A percentile compares a stretch with the other conserved stretches of the same genome.
Evolutionary conservation across 2,329 filamentous ascomycete species (phyloP).

Genomic region (Xylaria digitata): DNA sequence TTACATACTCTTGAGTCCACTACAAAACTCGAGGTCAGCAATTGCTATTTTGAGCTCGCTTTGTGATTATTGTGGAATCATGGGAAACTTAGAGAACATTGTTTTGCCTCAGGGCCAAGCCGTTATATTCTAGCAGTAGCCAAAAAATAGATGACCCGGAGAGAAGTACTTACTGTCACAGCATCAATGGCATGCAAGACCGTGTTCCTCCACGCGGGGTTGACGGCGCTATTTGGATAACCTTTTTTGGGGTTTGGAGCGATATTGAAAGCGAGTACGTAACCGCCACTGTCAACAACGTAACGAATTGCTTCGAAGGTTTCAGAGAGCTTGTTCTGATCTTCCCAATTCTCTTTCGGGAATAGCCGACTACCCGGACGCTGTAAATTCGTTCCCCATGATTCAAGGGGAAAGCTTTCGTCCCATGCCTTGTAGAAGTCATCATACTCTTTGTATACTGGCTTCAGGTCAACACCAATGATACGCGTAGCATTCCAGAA

Average conservation of each 20-base stretch:
- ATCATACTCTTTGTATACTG: conserved; percentile 55
- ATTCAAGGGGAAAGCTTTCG: conserved; percentile 44
- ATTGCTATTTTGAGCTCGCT: neutral
- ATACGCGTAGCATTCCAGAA: conserved; percentile 47
- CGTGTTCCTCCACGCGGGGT: conserved; percentile 53
- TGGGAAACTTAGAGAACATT: neutral
- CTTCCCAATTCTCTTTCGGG: conserved; percentile 54
- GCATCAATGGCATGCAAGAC: conserved; percentile 46
- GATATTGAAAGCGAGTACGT: conserved; percentile 48
- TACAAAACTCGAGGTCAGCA: neutral
- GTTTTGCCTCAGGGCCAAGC: neutral
- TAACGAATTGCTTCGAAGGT: conserved; percentile 51
- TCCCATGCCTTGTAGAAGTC: conserved; percentile 52
- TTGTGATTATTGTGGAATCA: neutral
- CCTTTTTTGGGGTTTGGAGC: conserved; percentile 42
- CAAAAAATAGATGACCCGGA: neutral
- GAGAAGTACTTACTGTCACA: conserved; percentile 19
- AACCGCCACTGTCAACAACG: conserved; percentile 50
- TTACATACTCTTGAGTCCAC: conserved; percentile 38
- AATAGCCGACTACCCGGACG: conserved; percentile 56
- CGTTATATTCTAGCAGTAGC: neutral
- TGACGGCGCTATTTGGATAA: conserved; percentile 53
- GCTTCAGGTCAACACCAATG: conserved; percentile 51
- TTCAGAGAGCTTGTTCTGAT: conserved; percentile 49
- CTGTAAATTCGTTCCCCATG: conserved; percentile 48